phyloP scores from a whole-genome alignment of 1,139 yeast genomes.

The Blastobotrys indianensis region DNA sequence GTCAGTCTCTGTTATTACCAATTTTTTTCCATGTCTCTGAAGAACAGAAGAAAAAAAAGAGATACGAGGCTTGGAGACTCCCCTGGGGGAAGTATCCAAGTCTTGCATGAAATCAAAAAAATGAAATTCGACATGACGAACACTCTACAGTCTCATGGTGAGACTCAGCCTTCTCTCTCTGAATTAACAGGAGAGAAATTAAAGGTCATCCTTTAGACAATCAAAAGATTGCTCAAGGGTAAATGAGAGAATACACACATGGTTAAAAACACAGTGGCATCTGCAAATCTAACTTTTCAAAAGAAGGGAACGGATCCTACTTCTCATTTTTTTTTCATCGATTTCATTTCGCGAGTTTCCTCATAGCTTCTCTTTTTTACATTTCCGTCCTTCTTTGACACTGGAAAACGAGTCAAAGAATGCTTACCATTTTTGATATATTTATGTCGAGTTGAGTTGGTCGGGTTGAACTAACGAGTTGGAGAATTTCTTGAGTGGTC shows the following conservation, averaged over 20 bases:
- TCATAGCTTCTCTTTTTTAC: no score
- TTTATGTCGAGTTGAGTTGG: conserved; percentile 1
- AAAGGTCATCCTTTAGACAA: neutral
- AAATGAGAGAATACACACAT: no score
- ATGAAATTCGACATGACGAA: neutral
- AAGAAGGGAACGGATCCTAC: no score
- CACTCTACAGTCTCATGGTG: conserved; percentile 11
- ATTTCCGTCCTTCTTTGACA: neutral
- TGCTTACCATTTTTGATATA: conserved; percentile 1
- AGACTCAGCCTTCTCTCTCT: conserved; percentile 10
- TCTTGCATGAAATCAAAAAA: no score
- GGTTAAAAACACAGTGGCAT: no score
- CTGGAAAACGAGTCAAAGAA: neutral
- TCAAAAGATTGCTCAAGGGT: neutral
- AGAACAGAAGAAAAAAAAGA: no score
- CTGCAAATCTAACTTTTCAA: no score
- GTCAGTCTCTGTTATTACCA: conserved; percentile 19
- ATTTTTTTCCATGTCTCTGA: neutral
- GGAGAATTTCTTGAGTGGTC: no score
- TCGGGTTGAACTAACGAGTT: neutral
- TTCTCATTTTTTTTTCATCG: neutral
- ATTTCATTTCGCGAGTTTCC: no score
- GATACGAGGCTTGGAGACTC: no score
- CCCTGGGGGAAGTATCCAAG: no score
- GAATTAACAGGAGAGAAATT: no score